Percentiles rank a stretch among this genome's conserved stretches.
These are phyloP conservation scores for Vitis rotundifolia DNA, from an alignment of 164 flowering plant genomes.

Conservation along the genomic window DNA sequence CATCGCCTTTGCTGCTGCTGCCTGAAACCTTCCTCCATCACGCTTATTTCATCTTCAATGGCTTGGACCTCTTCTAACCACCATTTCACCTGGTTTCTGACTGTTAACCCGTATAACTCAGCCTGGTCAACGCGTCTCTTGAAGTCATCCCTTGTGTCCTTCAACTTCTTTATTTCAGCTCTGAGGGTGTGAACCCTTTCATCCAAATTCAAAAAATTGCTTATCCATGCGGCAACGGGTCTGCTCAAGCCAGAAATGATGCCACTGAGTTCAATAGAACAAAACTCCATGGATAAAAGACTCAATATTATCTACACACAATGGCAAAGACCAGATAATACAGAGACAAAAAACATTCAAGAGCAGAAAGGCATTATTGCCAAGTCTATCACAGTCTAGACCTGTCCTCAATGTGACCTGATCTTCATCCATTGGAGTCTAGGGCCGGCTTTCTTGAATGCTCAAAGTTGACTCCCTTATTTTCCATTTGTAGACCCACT, in stretches of 20 bases:
- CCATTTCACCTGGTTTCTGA: slow-evolving; percentile 27
- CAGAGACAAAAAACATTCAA: too few species aligned
- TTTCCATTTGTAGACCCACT: too few species aligned
- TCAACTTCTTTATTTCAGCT: slow-evolving; percentile 23
- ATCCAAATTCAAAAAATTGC: slow-evolving; percentile 12
- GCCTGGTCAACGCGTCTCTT: slow-evolving; percentile 17
- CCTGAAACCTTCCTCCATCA: slow-evolving; percentile 5
- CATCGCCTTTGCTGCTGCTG: slow-evolving; percentile 6
- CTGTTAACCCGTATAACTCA: slow-evolving; percentile 12
- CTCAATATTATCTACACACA: neutral
- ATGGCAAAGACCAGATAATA: too few species aligned
- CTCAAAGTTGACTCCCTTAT: too few species aligned
- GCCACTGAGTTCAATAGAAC: neutral
- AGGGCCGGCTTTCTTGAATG: too few species aligned
- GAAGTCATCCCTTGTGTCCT: slow-evolving; percentile 29
- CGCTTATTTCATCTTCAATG: slow-evolving; percentile 21
- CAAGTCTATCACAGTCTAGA: too few species aligned
- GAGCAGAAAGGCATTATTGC: too few species aligned
- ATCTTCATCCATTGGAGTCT: too few species aligned
- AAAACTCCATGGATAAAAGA: slow-evolving; percentile 8
- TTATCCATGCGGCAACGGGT: neutral
- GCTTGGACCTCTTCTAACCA: slow-evolving; percentile 28
- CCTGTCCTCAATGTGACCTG: too few species aligned
- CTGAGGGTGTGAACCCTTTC: slow-evolving; percentile 6
- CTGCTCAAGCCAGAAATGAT: neutral